Evolutionary conservation across 1,139 yeast species (phyloP), one percentile per base, ranked within the genome.

Genomic region (Candida tropicalis): DNA sequence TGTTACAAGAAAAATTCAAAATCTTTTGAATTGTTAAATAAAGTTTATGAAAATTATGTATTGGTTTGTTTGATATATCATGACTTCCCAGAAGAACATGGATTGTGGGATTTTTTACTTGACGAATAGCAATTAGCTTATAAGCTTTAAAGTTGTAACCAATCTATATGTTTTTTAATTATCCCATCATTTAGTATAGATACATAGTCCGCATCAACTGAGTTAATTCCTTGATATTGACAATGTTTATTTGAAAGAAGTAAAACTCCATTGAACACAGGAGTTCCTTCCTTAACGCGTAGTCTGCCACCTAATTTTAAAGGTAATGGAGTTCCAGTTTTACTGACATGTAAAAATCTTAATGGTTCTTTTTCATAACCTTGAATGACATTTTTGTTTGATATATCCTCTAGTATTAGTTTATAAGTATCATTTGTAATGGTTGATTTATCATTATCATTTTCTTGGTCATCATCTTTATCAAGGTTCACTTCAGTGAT

Each of bases 11-110:
- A 72, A 43, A 67, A 67, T 40, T 66, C 84, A 4, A 68, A 70
- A 27, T 69, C 91, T 11, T 79, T 78, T 56, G 68, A 79, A 44
- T 73, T 91, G 53, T 74, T 93, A 53, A 78, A 79, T 46, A 63
- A 71, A 12, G 74, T 90, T 29, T 75, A 81, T 57, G 73, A 80
- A 33, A 74, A 81, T 41, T 87, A 86, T 53, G 82, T 81, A 53
- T 73, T 95, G 57, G 91, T 90, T 17, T 85, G 97, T 42, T 74
- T 91, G 48, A 83, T 91, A 31, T 89, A 88, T 61, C 97, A 90
- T 62, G 93, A 91, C 56, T 91, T 75, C 63, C 79, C 80, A 38
- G 77, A 86, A 47, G 91, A 84, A 53, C 70, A 74, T 47, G 95
- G 84, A 1, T 73, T 91, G 44, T 91, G 98, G 98, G 81, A 81